phyloP scores from a whole-genome alignment of 352 stramenopile species.

The Saprolegnia parasitica region DNA sequence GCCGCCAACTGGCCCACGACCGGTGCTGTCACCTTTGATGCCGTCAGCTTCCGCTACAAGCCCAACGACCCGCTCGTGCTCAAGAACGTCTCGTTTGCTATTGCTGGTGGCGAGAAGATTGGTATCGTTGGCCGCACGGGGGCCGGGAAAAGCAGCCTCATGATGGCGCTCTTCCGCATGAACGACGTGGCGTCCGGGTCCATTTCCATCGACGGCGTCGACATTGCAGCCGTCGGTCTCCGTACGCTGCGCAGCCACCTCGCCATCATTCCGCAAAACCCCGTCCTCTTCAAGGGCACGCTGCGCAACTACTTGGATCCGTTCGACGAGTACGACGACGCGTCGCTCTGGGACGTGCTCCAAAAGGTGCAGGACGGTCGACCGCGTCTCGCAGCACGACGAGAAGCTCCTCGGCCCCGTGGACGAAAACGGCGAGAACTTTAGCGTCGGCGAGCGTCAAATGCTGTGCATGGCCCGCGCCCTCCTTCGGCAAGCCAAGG shows the following conservation, averaged over 20 bases:
- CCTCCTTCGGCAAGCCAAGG: conserved; percentile 83
- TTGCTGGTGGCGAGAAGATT: conserved; percentile 27
- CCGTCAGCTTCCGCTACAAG: conserved; percentile 29
- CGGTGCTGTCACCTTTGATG: conserved; percentile 10
- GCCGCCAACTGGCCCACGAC: conserved; percentile 8
- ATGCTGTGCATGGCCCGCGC: conserved; percentile 90
- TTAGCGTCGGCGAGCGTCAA: conserved; percentile 82
- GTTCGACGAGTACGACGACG: conserved; percentile 55
- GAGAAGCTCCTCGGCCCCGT: conserved; percentile 59
- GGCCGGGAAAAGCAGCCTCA: conserved; percentile 30
- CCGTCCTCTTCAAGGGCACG: conserved; percentile 67
- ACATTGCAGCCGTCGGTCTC: conserved; percentile 29
- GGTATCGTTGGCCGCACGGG: conserved; percentile 33
- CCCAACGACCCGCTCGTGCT: conserved; percentile 30
- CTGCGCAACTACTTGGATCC: conserved; percentile 81
- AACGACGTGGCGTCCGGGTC: conserved; percentile 57
- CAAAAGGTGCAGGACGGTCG: conserved; percentile 33
- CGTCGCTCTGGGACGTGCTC: conserved; percentile 61
- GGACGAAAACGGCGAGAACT: conserved; percentile 84
- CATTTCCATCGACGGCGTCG: conserved; percentile 32
- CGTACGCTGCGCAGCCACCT: conserved; percentile 29
- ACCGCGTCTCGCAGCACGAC: conserved; percentile 63
- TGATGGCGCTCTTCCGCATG: conserved; percentile 34
- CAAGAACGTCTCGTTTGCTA: conserved; percentile 26
- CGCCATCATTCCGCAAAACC: conserved; percentile 34